phyloP scores from a whole-genome alignment of 1,284 basidiomycete species.

The Pseudozyma hubeiensis region DNA sequence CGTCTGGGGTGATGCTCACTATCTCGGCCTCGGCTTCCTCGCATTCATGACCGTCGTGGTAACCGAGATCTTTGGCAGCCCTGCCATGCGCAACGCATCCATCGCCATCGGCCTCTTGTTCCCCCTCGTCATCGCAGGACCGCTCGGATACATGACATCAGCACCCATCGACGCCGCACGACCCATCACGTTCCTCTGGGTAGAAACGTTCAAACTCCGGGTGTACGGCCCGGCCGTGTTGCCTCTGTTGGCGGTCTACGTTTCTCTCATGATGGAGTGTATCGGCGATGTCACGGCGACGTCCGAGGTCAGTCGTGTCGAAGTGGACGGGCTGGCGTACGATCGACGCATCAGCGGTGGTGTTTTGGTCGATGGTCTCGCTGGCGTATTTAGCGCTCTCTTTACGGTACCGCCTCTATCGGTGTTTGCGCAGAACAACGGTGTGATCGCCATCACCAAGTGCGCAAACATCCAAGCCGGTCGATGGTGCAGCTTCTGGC shows the following conservation, averaged over 20 bases:
- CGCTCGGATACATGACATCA: constrained; percentile 51
- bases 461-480: constrained; percentile 60
- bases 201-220: constrained; percentile 80
- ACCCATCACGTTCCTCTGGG: constrained; percentile 71
- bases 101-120: constrained; percentile 69
- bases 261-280: constrained; percentile 77
- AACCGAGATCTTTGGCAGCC: constrained; percentile 78
- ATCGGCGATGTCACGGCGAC: constrained; percentile 88
- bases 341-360: constrained; percentile 86
- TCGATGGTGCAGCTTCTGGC: constrained; percentile 56
- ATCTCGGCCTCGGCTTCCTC: constrained; percentile 86
- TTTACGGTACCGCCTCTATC: constrained; percentile 84
- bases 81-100: constrained; percentile 78
- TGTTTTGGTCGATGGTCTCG: constrained; percentile 78
- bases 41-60: constrained; percentile 82
- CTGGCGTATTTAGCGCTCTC: constrained; percentile 76
- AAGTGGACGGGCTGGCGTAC: constrained; percentile 71
- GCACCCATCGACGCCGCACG: constrained; percentile 47
- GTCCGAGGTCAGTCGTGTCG: constrained; percentile 80
- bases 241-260: constrained; percentile 84
- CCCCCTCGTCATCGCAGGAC: constrained; percentile 55
- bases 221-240: constrained; percentile 85
- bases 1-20: constrained; percentile 80
- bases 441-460: constrained; percentile 70
- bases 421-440: constrained; percentile 84